Base-by-base conservation (phyloP, 192 early-diverging fungal genomes). In the Linnemannia elongata region DNA sequence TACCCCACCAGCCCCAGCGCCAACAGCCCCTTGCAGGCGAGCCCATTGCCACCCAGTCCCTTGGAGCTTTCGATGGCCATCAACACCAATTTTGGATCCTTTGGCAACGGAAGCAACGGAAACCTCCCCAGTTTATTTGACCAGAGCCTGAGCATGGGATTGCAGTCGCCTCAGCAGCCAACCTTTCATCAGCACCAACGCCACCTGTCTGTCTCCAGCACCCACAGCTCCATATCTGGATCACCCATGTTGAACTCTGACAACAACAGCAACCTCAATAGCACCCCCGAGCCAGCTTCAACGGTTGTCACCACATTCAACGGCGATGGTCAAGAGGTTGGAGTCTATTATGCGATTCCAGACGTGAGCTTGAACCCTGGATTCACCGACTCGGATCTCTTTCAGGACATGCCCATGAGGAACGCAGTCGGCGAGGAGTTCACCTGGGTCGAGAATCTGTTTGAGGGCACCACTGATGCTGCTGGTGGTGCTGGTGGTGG, bases 401-500 rank as follows among this genome's bases (percentile, higher is more conserved):
- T 87, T 60, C 85, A 81, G 38, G 85, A 87, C 52, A 78, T 87
- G 39, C 72, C 79, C 17, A 77, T 86, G 84, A 81, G 76, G 74
- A 76, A 86, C 27, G 33, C 85, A 68, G 44, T 87, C 10, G 85
- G 85, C 2, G 85, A 87, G 54, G 52, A 78, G 69, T 87, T 87
- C 70, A 80, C 81, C 24, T 87, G 85, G 85, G 69, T 87, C 57
- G 63, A 87, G 76, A 87, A 87, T 39, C 44, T 87, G 52, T 87
- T 87, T 81, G 85, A 87, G 7, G 80, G 76, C 30, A 38, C 73
- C 36, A 12, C 73, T 18, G 74, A 75, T 33, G 57, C 44, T 6
- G 45, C 44, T 24, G n/a, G 49, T 27, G 63, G 35, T n/a, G 52
- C 30, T 1, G 36, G 44, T 20, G 69, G 13, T 17, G 15, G 22